phyloP scores from a whole-genome alignment of 768 basidiomycete genomes.

The Phylloporus rhodoxanthus region DNA sequence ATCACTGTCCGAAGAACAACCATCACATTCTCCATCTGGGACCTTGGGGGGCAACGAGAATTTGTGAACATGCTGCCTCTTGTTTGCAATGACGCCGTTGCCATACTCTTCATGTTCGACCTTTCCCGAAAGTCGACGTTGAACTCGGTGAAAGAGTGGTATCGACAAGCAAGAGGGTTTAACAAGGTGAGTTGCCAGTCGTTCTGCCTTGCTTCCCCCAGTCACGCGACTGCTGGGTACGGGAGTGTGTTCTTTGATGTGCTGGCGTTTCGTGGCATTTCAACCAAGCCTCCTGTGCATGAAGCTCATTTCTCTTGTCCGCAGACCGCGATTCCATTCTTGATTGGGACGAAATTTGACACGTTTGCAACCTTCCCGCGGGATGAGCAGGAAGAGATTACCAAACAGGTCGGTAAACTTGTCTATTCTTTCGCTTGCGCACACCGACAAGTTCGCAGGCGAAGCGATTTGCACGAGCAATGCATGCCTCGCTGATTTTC shows the following conservation, averaged over 20 bases:
- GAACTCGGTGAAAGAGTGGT: constrained; percentile 99
- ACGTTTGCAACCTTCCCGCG: constrained; percentile 91
- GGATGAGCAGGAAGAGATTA: constrained; percentile 99
- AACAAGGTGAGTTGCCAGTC: constrained; percentile 69
- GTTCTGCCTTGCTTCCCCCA: not conserved
- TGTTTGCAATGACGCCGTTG: constrained; percentile 99
- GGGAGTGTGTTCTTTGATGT: not conserved
- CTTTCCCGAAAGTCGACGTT: constrained; percentile 94
- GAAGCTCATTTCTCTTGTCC: constrained; percentile 14
- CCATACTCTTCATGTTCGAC: constrained; percentile 99
- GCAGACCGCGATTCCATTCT: constrained; percentile 96
- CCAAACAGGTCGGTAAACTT: constrained; percentile 71
- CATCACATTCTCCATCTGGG: constrained; percentile 99
- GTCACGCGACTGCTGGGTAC: not conserved
- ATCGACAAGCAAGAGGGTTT: constrained; percentile 96
- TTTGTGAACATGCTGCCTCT: constrained; percentile 99
- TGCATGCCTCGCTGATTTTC: constrained; percentile 99
- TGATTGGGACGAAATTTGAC: constrained; percentile 98
- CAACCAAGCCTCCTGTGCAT: constrained; percentile 2
- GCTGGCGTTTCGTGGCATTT: constrained; percentile 2
- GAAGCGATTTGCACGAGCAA: constrained; percentile 95
- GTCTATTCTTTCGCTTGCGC: constrained; percentile 3
- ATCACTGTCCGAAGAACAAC: constrained; percentile 97
- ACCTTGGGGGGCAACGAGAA: constrained; percentile 93
- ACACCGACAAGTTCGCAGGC: constrained; percentile 47